Evolutionary conservation across 2,329 filamentous ascomycete species (phyloP).

Genomic region (Pestalotiopsis fici): DNA sequence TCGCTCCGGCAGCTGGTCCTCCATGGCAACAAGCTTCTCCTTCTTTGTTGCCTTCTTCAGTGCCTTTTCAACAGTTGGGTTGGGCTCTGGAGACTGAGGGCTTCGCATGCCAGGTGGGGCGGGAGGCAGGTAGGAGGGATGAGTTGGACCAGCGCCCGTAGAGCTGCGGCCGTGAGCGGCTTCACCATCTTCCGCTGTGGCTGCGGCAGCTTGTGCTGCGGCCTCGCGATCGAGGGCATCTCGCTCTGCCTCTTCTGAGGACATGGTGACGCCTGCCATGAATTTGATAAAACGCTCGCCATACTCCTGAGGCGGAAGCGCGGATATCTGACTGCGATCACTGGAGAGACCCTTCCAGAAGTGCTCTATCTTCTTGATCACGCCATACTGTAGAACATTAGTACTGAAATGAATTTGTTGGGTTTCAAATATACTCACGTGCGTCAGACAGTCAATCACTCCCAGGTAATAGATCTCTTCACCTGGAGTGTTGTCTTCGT

Average conservation of each 20-base stretch:
- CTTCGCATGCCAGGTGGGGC: constrained; percentile 32
- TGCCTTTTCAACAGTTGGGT: constrained; percentile 29
- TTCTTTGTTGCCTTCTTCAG: constrained; percentile 26
- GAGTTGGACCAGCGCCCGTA: constrained; percentile 17
- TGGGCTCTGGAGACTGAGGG: constrained; percentile 28
- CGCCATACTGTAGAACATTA: constrained; percentile 68
- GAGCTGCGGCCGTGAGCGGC: constrained; percentile 18
- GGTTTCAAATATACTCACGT: constrained; percentile 62
- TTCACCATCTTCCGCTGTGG: constrained; percentile 30
- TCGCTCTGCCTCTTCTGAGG: constrained; percentile 78
- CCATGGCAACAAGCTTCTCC: constrained; percentile 28
- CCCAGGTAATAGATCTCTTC: constrained; percentile 98
- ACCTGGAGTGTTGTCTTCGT: constrained; percentile 80
- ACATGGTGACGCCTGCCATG: constrained; percentile 88
- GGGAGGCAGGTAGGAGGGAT: constrained; percentile 30
- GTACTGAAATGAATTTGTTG: constrained; percentile 5
- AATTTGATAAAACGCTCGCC: constrained; percentile 94
- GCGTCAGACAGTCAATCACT: constrained; percentile 96
- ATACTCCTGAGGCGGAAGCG: constrained; percentile 86
- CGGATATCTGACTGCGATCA: constrained; percentile 86
- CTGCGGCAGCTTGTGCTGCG: constrained; percentile 37
- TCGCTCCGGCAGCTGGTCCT: constrained; percentile 30
- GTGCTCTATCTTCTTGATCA: constrained; percentile 92
- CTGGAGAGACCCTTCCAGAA: constrained; percentile 93
- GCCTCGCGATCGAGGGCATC: constrained; percentile 62